Percentiles rank a stretch among this genome's conserved stretches.
These are phyloP conservation scores for Saccharomyces jurei DNA, from an alignment of 805 yeast species.

Conservation along the genomic window DNA sequence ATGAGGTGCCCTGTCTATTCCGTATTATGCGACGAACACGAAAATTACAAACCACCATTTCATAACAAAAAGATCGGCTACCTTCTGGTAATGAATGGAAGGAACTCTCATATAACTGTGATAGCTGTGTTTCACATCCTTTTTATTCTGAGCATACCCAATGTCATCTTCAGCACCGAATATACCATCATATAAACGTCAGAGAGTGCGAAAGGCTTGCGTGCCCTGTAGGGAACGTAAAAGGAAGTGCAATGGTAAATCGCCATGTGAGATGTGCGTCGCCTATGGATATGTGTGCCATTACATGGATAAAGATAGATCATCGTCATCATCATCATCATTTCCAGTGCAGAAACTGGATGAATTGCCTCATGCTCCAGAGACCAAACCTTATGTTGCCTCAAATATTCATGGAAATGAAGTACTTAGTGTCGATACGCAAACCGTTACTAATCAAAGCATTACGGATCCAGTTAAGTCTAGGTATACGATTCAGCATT, in stretches of 20 bases:
- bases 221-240: conserved; percentile 3
- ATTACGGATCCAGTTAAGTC: conserved; percentile 3
- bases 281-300: conserved; percentile 2
- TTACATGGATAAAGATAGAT: background rate
- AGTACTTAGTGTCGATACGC: background rate
- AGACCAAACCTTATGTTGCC: background rate
- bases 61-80: background rate
- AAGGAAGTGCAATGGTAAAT: conserved; percentile 2
- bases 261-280: conserved; percentile 1
- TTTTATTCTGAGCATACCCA: background rate
- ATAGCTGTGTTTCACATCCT: background rate
- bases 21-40: background rate
- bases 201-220: conserved; percentile 3
- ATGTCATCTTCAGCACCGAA: background rate
- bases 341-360: background rate
- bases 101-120: background rate
- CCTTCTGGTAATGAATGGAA: background rate
- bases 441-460: background rate
- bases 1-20: background rate
- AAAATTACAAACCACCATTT: background rate
- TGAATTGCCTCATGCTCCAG: background rate
- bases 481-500: conserved; percentile 5
- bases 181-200: background rate
- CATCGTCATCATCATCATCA: background rate
- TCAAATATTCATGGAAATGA: background rate